Base-by-base conservation (phyloP, 1,139 yeast species). In the Geotrichum europaeum region DNA sequence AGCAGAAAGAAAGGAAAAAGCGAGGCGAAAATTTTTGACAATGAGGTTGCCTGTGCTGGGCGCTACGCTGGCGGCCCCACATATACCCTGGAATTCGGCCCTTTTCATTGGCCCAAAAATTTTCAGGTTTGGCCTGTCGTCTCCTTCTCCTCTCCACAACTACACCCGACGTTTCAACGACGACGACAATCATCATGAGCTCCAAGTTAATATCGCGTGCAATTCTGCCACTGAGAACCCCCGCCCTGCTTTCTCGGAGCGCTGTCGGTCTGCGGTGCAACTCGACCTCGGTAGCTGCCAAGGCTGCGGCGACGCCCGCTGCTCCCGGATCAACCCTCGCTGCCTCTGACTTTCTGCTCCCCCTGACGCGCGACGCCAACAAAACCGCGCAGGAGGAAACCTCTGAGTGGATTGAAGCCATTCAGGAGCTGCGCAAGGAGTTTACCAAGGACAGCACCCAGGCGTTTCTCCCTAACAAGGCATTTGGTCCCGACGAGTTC, bases 361-460 rank as follows among this genome's bases (percentile, higher is more conserved):
- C 61, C n/a, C 53, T 62, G 45, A 53, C 58, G 20, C 28, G 53
- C 18, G 18, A 59, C 13, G 30, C 49, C 15, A 63, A 59, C 57
- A 30, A 30, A 12, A 25, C 53, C 49, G 69, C 75, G 49, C 89
- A 86, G 67, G 75, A 77, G 53, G 86, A 85, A 66, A 84, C 87
- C 49, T 88, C 86, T 65, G 80, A 80, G 62, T 86, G 94, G 87
- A 73, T 87, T 60, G 73, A 76, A 10, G 86, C 90, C 10, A 80
- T 89, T 60, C 74, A 80, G 58, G 80, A 82, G 60, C 76, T 87
- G 62, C 82, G 84, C 66, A 67, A 73, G 18, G 81, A 81, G 64
- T 74, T 81, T 62, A 71, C 73, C 25, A 72, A 73, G 20, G 70
- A 75, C 28, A 76, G 75, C 25, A 66, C 71, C 51, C 45, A 56